Percentiles rank a stretch among this genome's conserved stretches.
Conservation (phyloP, 257 asterid species). For the Lycium barbarum region DNA sequence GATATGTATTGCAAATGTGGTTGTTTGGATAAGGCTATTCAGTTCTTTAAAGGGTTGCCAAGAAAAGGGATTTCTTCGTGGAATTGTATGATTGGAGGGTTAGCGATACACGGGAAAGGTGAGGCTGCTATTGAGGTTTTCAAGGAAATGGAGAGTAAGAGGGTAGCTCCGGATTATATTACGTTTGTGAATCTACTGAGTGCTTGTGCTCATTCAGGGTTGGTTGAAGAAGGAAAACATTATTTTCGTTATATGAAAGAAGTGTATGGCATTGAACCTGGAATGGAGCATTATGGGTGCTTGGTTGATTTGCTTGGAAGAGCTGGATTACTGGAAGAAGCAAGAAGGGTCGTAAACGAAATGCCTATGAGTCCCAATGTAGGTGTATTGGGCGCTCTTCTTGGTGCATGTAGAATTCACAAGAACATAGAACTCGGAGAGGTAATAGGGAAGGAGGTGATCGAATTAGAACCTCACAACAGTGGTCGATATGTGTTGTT, state of each 20-base stretch:
- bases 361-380: constrained; percentile 83
- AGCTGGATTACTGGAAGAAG: constrained; percentile 78
- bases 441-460: constrained; percentile 66
- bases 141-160: constrained; percentile 68
- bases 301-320: constrained; percentile 90
- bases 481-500: constrained; percentile 82
- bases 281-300: constrained; percentile 89
- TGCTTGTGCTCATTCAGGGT: constrained; percentile 86
- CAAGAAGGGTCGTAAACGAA: constrained; percentile 50
- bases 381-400: constrained; percentile 83
- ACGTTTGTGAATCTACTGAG: constrained; percentile 79
- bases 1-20: constrained; percentile 94
- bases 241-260: constrained; percentile 68
- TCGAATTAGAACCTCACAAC: constrained; percentile 73
- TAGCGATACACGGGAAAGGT: constrained; percentile 84
- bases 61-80: constrained; percentile 75
- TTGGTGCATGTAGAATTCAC: constrained; percentile 86
- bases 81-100: constrained; percentile 95
- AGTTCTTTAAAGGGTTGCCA: constrained; percentile 55
- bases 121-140: constrained; percentile 70
- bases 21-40: constrained; percentile 64
- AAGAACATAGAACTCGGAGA: constrained; percentile 69
- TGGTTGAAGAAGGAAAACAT: constrained; percentile 66
- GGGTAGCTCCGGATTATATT: constrained; percentile 59
- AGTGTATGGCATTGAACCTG: constrained; percentile 58